Evolutionary conservation across 257 asterid genomes (phyloP).

Genomic region (Ophiorrhiza pumila): DNA sequence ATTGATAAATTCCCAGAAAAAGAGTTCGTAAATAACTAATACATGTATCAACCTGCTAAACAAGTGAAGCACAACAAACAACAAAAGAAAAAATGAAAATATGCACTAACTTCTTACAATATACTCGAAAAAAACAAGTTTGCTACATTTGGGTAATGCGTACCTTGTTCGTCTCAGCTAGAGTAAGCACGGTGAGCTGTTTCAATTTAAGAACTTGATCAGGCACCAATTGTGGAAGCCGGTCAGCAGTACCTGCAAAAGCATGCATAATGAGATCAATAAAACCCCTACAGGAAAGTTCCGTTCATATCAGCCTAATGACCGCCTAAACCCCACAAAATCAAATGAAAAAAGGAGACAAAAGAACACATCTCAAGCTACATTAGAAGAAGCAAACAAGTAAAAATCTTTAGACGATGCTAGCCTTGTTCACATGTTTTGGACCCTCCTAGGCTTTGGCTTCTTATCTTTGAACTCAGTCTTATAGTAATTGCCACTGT

Average conservation of each 20-base stretch:
- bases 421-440: background rate
- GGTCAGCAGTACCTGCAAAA: slow-evolving; percentile 49
- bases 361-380: slow-evolving; percentile 2
- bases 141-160: slow-evolving; percentile 1
- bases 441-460: background rate
- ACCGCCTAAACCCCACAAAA: no score
- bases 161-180: slow-evolving; percentile 92
- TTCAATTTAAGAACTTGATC: slow-evolving; percentile 91
- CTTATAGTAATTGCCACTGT: background rate
- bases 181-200: slow-evolving; percentile 91
- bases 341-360: background rate
- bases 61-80: background rate
- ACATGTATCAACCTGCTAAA: background rate
- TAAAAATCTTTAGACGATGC: background rate
- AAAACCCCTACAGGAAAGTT: background rate
- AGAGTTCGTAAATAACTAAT: background rate
- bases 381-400: background rate
- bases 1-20: background rate
- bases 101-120: background rate
- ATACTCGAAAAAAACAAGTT: background rate
- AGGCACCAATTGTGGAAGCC: slow-evolving; percentile 69
- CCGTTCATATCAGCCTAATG: background rate
- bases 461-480: background rate
- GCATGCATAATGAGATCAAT: slow-evolving; percentile 3
- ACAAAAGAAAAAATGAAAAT: background rate